phyloP scores from a whole-genome alignment of 345 rosid genomes.

The Dipteronia dyeriana region DNA sequence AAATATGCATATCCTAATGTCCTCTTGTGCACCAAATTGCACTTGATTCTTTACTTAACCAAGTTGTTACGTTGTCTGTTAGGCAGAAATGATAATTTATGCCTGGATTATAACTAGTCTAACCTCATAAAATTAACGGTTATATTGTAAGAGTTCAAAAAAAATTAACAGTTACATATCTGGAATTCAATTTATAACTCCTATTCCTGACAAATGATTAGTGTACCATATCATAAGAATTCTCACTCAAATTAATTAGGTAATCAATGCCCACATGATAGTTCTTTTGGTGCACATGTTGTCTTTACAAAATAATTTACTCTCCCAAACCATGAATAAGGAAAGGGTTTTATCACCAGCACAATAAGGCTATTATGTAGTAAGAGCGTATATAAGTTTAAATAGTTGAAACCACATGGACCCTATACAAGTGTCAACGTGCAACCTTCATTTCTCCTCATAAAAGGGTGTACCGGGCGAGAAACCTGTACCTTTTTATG shows the following conservation, averaged over 20 bases:
- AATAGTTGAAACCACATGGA: not conserved
- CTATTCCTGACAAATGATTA: not conserved
- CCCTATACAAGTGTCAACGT: not conserved
- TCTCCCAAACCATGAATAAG: not conserved
- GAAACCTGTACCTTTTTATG: not conserved
- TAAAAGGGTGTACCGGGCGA: not conserved
- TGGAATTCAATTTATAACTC: not conserved
- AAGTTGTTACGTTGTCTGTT: not conserved
- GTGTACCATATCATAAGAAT: not conserved
- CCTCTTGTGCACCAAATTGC: not conserved
- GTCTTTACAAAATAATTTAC: not conserved
- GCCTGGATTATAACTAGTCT: not conserved
- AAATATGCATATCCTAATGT: not conserved
- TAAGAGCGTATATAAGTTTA: not conserved
- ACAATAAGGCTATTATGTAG: constrained; percentile 34
- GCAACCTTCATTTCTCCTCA: not conserved
- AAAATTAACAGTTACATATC: too few relatives aligned
- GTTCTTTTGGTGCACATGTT: not conserved
- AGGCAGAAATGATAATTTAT: not conserved
- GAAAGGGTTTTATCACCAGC: not conserved
- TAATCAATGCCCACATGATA: not conserved
- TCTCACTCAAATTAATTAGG: not conserved
- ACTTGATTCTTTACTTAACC: not conserved
- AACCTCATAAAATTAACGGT: not conserved
- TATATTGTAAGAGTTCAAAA: too few relatives aligned